Evolutionary conservation across 148 eudicot genomes (phyloP).

Genomic region (Vaccinium macrocarpon): DNA sequence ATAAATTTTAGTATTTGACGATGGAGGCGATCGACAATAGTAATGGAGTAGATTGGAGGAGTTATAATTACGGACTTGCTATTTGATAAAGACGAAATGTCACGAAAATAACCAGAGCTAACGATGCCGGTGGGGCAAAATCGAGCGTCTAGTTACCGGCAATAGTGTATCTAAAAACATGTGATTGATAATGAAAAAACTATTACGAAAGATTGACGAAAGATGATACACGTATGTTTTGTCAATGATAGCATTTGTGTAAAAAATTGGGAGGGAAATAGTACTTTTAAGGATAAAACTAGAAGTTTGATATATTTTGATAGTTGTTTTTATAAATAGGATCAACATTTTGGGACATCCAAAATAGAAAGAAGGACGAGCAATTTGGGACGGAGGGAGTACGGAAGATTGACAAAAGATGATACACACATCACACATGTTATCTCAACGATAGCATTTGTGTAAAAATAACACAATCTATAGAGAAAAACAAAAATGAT

Average conservation of each 20-base stretch:
- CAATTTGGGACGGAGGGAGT: too few species aligned
- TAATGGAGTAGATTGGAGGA: background rate
- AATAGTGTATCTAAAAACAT: background rate
- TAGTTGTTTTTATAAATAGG: too few species aligned
- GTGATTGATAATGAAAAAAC: background rate
- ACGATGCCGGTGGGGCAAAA: background rate
- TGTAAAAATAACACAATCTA: background rate
- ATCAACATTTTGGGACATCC: too few species aligned
- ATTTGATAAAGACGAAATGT: background rate
- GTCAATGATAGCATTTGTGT: background rate
- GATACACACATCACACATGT: too few species aligned
- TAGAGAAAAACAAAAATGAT: too few species aligned
- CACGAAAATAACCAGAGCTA: too few species aligned
- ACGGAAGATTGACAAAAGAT: background rate
- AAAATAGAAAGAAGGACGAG: too few species aligned
- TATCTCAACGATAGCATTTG: background rate
- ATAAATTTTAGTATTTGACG: background rate
- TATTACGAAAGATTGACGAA: background rate
- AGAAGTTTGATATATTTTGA: too few species aligned
- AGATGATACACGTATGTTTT: background rate
- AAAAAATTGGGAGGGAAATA: too few species aligned
- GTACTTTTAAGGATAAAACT: too few species aligned
- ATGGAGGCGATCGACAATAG: background rate
- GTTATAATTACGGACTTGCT: background rate
- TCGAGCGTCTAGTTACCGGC: background rate